A percentile compares a stretch with the other conserved stretches of the same genome.
These are phyloP conservation scores for Mycena citricolor DNA, from an alignment of 1,284 basidiomycete genomes.

Conservation along the genomic window DNA sequence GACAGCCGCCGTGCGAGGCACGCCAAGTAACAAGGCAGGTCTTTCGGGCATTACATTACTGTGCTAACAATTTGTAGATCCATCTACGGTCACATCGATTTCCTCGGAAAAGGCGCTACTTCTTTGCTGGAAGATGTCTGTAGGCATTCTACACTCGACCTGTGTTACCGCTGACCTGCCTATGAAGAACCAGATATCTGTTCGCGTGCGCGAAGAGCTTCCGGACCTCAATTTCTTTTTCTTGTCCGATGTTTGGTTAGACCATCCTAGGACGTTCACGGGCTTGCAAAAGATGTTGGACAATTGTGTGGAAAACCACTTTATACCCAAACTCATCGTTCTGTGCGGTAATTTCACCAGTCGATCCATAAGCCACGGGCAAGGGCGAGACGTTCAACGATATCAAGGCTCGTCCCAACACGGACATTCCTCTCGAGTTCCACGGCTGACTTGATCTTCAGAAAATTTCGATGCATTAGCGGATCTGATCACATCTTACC, in stretches of 20 bases:
- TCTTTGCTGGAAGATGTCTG: conserved; percentile 90
- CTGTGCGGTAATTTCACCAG: conserved; percentile 96
- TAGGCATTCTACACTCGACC: conserved; percentile 13
- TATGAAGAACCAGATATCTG: conserved; percentile 54
- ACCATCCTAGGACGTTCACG: conserved; percentile 79
- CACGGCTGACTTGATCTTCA: conserved; percentile 32
- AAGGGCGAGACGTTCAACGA: conserved; percentile 71
- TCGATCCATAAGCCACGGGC: conserved; percentile 76
- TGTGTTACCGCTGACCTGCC: conserved; percentile 2
- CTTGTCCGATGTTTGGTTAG: conserved; percentile 94
- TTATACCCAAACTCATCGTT: conserved; percentile 84
- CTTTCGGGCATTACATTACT: not conserved
- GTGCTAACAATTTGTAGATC: conserved; percentile 48
- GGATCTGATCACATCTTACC: conserved; percentile 82
- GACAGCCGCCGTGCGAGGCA: conserved; percentile 94
- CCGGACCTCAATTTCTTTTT: conserved; percentile 89
- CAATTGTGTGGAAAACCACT: conserved; percentile 87
- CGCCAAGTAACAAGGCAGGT: conserved; percentile 76
- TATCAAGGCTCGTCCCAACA: conserved; percentile 71
- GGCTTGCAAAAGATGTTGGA: conserved; percentile 87
- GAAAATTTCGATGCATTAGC: conserved; percentile 86
- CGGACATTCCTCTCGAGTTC: conserved; percentile 1
- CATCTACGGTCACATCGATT: conserved; percentile 93
- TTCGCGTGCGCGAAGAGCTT: conserved; percentile 64
- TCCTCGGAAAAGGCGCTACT: conserved; percentile 89